A percentile compares a stretch with the other conserved stretches of the same genome.
These are phyloP conservation scores for Vanrija pseudolonga DNA, from an alignment of 1,284 basidiomycete species.

Conservation along the genomic window DNA sequence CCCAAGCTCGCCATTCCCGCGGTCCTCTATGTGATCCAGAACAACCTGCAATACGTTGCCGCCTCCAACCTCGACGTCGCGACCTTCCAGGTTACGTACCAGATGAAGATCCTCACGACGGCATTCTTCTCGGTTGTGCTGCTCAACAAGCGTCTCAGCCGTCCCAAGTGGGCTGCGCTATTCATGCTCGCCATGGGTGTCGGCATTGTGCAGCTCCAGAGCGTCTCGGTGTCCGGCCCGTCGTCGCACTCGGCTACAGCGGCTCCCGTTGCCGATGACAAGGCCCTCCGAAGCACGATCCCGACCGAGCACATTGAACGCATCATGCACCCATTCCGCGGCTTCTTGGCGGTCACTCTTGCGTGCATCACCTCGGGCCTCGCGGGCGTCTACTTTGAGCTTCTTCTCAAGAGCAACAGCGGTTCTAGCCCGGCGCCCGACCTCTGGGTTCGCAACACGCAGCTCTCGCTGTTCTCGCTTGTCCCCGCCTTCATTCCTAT, in stretches of 20 bases:
- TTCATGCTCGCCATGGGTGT: constrained; percentile 84
- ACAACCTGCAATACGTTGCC: constrained; percentile 93
- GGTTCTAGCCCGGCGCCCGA: constrained; percentile 51
- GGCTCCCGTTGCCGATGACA: background rate
- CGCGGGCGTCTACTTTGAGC: constrained; percentile 98
- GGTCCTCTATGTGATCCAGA: constrained; percentile 92
- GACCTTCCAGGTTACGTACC: constrained; percentile 83
- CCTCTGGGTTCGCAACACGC: constrained; percentile 95
- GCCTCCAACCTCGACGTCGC: constrained; percentile 89
- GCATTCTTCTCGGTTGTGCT: constrained; percentile 88
- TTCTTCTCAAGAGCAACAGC: constrained; percentile 80
- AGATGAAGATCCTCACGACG: constrained; percentile 97
- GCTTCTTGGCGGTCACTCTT: constrained; percentile 75
- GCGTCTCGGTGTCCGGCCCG: constrained; percentile 21
- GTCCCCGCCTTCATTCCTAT: constrained; percentile 84
- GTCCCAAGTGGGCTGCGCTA: constrained; percentile 77
- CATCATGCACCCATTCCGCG: constrained; percentile 71
- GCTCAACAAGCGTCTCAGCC: constrained; percentile 71
- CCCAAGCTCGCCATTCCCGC: constrained; percentile 97
- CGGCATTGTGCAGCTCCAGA: constrained; percentile 86
- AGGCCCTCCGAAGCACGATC: background rate
- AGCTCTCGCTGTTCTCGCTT: constrained; percentile 89
- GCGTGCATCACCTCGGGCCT: constrained; percentile 95
- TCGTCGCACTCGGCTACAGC: background rate
- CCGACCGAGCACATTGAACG: background rate